Evolutionary conservation across 2,329 filamentous ascomycete species (phyloP).

Genomic region (Dothistroma pini): DNA sequence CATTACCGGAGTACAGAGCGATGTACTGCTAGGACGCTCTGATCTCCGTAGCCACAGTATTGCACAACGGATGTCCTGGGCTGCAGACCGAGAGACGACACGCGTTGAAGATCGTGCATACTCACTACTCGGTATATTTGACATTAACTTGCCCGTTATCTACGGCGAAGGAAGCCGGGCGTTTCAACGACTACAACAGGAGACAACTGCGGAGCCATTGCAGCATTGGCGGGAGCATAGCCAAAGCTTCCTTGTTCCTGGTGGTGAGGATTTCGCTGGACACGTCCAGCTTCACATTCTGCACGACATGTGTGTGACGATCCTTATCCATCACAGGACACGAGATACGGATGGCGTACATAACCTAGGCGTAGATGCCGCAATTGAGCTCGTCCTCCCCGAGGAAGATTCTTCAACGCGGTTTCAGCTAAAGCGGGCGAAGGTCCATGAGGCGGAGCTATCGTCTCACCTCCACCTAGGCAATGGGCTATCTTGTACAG

Average conservation of each 20-base stretch:
- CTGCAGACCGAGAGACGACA: not conserved
- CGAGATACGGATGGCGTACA: not conserved
- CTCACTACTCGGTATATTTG: constrained; percentile 19
- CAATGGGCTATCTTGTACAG: not conserved
- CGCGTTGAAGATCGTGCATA: constrained; percentile 20
- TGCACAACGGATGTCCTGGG: not conserved
- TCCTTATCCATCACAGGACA: not conserved
- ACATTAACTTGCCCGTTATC: constrained; percentile 14
- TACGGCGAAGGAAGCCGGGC: not conserved
- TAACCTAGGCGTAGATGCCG: no score
- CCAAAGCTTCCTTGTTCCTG: not conserved
- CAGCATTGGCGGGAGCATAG: not conserved
- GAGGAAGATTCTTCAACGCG: no score
- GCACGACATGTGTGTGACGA: not conserved
- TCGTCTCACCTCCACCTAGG: not conserved
- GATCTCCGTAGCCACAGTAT: not conserved
- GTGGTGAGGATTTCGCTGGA: not conserved
- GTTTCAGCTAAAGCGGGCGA: no score
- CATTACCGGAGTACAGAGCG: not conserved
- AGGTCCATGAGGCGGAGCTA: no score
- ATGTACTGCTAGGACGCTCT: not conserved
- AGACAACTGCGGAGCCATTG: not conserved
- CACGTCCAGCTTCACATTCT: not conserved
- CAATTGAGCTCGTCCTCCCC: no score
- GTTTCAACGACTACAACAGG: not conserved